Percentiles rank a stretch among this genome's conserved stretches.
Evolutionary conservation across 129 eudicot species (phyloP).

Genomic region (Centella asiatica): DNA sequence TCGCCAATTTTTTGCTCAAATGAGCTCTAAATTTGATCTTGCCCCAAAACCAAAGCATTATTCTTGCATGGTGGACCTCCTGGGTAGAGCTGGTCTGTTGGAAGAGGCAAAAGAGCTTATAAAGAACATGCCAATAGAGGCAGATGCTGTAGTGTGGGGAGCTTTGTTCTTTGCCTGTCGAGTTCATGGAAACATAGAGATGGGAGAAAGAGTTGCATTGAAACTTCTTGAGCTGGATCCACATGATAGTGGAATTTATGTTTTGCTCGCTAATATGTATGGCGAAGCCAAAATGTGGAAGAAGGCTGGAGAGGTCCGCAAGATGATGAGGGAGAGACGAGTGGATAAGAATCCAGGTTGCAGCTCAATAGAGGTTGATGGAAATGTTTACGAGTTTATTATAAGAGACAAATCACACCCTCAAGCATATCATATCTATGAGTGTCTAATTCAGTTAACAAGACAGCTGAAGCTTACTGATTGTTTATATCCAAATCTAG

Average conservation of each 20-base stretch:
- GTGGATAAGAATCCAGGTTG: constrained; percentile 10
- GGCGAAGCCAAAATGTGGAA: constrained; percentile 14
- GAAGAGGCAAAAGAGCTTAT: constrained; percentile 23
- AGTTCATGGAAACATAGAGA: constrained; percentile 8
- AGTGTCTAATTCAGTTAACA: constrained; percentile 7
- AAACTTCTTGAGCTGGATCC: constrained; percentile 14
- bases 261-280: constrained; percentile 9
- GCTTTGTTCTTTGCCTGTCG: constrained; percentile 21
- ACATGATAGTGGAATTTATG: constrained; percentile 7
- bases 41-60: constrained; percentile 15
- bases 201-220: constrained; percentile 11
- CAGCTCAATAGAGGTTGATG: constrained; percentile 11
- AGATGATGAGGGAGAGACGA: constrained; percentile 7
- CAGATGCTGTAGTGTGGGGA: constrained; percentile 34
- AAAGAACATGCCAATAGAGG: constrained; percentile 22
- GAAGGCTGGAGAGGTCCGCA: constrained; percentile 1
- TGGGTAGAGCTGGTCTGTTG: constrained; percentile 25
- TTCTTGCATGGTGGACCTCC: constrained; percentile 26
- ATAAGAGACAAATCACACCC: constrained; percentile 13
- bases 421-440: constrained; percentile 6
- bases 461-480: constrained; percentile 1
- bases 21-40: neutral
- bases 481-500: neutral
- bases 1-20: neutral
- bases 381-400: constrained; percentile 8